Base-by-base conservation (phyloP, 2,329 filamentous ascomycete genomes). In the Tolypocladium guangdongense region DNA sequence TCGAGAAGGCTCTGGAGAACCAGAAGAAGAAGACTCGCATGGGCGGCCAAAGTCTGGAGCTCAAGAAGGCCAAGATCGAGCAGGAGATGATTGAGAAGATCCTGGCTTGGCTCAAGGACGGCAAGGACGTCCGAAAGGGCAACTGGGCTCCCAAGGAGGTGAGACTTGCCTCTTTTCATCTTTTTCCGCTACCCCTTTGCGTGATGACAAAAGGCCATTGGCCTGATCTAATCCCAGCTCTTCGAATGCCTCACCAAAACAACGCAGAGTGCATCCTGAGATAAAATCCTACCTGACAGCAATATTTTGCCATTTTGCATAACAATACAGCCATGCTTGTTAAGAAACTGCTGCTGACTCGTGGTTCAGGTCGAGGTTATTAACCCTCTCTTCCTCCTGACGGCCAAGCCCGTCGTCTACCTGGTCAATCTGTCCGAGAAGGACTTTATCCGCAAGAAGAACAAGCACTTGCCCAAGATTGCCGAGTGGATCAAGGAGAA, bases 161-260 rank as follows among this genome's bases (percentile, higher is more conserved):
- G 87, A 74, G 86, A 71, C 48, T 56, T 62, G 56, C 53, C 53
- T 43, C 55, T 55, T 55, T 53, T 45, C 52, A 33, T 37, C 55
- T 51, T 61, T 57, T 50, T 11, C 49, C 22, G 18, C 41, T 30
- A 50, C 37, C 53, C 59, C 62, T 63, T 83, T 76, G 70, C 64
- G 86, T 96, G 93, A 97, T 97, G 93, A 97, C 85, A 87, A 95
- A 96, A 87, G 93, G 90, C 89, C 84, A 78, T 77, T 74, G 81
- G 88, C 90, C 91, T 87, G 87, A 78, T 87, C 78, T 88, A 91
- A 95, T 89, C 93, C 93, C 93, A 99, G 93, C 93, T 99, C 93
- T 87, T 96, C 86, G 92, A 97, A 86, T 83, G 81, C 82, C 87
- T 88, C 84, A 80, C 74, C 70, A 75, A 72, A 75, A 75, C 74